Base-by-base conservation (phyloP, 495 filamentous ascomycete species). In the Hyphodiscus hymeniophilus region DNA sequence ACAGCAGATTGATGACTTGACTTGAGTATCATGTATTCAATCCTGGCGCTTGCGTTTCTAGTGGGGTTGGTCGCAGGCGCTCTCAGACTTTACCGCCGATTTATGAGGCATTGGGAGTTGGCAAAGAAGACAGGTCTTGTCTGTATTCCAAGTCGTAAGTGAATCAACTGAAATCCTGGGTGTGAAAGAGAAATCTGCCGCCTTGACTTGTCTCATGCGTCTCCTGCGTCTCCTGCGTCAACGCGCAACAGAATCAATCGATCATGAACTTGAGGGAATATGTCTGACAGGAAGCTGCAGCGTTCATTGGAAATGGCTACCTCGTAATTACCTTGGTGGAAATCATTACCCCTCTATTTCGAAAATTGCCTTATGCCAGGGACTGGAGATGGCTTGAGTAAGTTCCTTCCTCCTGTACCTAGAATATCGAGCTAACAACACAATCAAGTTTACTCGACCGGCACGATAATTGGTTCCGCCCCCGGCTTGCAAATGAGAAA, bases 401-500 rank as follows among this genome's bases (percentile, higher is more conserved):
- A 13, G 42, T 44, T 17, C 15, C 2, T 24, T 23, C 32, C 24
- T n/a, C 26, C 23, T 7, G 7, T 23, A 10, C 12, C 18, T 6
- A n/a, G 8, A 15, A 10, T 3, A 12, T n/a, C 15, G 15, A 7
- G 10, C n/a, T 26, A 23, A 23, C 5, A 32, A 44, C 23, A n/a
- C n/a, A n/a, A n/a, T 28, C 26, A 5, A 44, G 42, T 11, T 11
- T 44, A 20, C 6, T 32, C 12, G 26, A 44, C 7, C 23, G 16
- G 7, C 8, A 18, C 26, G 22, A 16, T 4, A 36, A 18, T 13
- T 47, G 45, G 45, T 10, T 28, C 13, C 16, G 6, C 3, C 23
- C 35, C 10, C 32, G 21, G 3, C 10, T 6, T 56, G 71, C 24
- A 76, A 75, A 5, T 7, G 46, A 48, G 6, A 40, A 30, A 18